phyloP scores from a whole-genome alignment of 2,329 filamentous ascomycete genomes.

The Zarea fungicola region DNA sequence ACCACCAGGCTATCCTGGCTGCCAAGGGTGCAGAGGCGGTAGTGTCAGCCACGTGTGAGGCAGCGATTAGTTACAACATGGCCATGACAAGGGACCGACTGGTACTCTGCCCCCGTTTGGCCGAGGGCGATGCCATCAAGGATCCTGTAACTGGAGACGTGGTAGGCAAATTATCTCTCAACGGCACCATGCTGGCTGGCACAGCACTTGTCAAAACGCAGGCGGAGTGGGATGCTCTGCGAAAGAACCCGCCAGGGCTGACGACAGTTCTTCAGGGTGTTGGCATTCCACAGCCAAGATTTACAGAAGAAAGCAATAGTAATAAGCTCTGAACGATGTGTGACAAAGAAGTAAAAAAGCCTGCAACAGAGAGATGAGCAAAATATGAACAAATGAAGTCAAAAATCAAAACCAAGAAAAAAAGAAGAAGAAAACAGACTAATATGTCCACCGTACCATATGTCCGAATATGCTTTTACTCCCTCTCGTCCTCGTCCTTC shows the following conservation, averaged over 20 bases:
- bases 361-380: neutral
- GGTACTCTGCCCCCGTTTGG: constrained; percentile 49
- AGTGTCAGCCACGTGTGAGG: constrained; percentile 31
- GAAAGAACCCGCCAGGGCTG: constrained; percentile 27
- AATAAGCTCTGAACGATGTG: constrained; percentile 10
- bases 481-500: no score
- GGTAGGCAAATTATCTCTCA: constrained; percentile 45
- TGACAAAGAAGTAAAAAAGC: neutral
- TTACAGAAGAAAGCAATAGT: constrained; percentile 1
- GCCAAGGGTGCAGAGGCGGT: constrained; percentile 20
- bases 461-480: no score
- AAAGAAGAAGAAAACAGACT: no score
- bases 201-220: constrained; percentile 58
- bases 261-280: constrained; percentile 23
- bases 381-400: neutral
- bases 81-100: constrained; percentile 51
- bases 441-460: no score
- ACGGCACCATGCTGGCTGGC: constrained; percentile 59
- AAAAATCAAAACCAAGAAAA: no score
- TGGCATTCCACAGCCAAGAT: constrained; percentile 23
- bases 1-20: constrained; percentile 38
- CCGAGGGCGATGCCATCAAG: constrained; percentile 41
- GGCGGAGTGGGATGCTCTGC: constrained; percentile 51
- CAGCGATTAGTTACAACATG: constrained; percentile 59
- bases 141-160: constrained; percentile 25